These are phyloP conservation scores for Pueraria montana DNA, from an alignment of 306 rosid species.

Conservation along the genomic window DNA sequence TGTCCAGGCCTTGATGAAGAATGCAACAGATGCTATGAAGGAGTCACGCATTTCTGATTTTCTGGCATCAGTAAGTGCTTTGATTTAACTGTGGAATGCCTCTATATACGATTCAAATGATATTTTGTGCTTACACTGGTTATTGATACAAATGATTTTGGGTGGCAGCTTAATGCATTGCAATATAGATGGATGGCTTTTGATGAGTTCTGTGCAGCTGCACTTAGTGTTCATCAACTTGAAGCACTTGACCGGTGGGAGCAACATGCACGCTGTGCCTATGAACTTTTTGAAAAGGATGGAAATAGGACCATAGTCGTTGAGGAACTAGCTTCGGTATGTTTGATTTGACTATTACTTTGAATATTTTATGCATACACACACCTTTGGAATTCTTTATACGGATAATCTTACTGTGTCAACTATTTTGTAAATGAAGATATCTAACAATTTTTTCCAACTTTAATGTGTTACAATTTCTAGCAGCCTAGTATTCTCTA, in stretches of 20 bases:
- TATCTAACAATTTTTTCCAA: constrained; percentile 10
- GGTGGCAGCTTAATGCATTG: constrained; percentile 83
- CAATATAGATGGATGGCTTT: constrained; percentile 92
- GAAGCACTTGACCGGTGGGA: constrained; percentile 89
- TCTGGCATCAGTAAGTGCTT: constrained; percentile 74
- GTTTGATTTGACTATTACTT: constrained; percentile 43
- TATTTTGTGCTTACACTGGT: constrained; percentile 20
- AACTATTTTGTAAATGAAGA: constrained; percentile 3
- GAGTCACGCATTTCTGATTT: constrained; percentile 80
- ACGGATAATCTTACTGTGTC: not conserved
- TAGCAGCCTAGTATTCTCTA: constrained; percentile 34
- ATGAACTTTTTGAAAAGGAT: constrained; percentile 82
- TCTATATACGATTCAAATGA: not conserved
- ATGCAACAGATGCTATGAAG: constrained; percentile 94
- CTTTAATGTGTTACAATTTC: not conserved
- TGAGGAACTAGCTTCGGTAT: constrained; percentile 94
- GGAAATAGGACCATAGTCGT: constrained; percentile 88
- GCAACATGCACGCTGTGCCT: constrained; percentile 90
- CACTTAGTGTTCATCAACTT: constrained; percentile 87
- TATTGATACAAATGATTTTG: constrained; percentile 37
- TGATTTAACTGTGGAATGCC: constrained; percentile 5
- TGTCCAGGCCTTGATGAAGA: constrained; percentile 79
- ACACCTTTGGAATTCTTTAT: constrained; percentile 13
- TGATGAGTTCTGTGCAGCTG: constrained; percentile 88
- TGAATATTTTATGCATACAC: constrained; percentile 18